Evolutionary conservation across 169 alveolate genomes (phyloP), one percentile per base, ranked within the genome.

Genomic region (Babesia gibsoni): DNA sequence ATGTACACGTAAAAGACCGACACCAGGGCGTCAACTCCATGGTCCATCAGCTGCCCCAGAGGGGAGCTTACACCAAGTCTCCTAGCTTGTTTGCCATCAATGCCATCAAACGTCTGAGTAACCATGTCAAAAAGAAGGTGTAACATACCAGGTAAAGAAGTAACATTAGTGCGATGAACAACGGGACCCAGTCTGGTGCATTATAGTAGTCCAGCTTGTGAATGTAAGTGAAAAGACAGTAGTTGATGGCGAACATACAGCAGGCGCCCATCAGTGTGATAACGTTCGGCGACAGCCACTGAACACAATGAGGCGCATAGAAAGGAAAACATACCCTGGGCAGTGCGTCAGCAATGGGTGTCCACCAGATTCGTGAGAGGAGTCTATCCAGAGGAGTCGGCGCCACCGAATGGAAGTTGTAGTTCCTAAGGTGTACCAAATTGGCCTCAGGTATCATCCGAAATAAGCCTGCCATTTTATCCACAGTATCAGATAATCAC

Each of bases 11-110:
- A 79, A 29, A 79, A 79, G n/a, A 73, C 67, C 16, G 83, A 30
- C 32, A 61, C 68, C 27, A 79, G 45, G 42, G 83, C 83, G 41
- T 79, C 88, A 1, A 69, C 16, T 8, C 88, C 88, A 39, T 79
- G 88, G 65, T 79, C 88, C 52, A 79, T 23, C 37, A 79, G 49
- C 65, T 79, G 83, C 9, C 88, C 88, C 41, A 79, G n/a, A 1
- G 88, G 88, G 29, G 88, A 69, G 27, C 67, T 50, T 25, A 79
- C 30, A 20, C 73, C 81, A 14, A 79, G 52, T 32, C 43, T 70
- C 10, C 88, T 63, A 14, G 88, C 82, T 30, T 68, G 82, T 20
- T 53, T 79, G 22, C 88, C 88, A 50, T 79, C 88, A 9, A 79
- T 58, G 16, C 88, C 88, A 43, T 79, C 88, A 29, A 67, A 61